These are phyloP conservation scores for Aspergillus affinis DNA, from an alignment of 495 filamentous ascomycete genomes.

Conservation along the genomic window DNA sequence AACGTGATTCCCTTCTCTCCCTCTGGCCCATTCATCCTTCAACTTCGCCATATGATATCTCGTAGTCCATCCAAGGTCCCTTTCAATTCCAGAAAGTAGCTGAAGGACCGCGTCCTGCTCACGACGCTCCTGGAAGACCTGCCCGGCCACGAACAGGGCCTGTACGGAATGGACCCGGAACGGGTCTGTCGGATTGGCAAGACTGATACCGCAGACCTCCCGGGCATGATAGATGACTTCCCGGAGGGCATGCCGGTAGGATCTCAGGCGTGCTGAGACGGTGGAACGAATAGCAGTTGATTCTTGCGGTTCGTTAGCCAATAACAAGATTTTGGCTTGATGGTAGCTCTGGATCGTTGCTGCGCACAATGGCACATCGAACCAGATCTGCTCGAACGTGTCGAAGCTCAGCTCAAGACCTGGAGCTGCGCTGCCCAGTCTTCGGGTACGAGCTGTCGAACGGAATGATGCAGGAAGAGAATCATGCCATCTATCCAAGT, in stretches of 20 bases:
- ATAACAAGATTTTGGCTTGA: constrained; percentile 19
- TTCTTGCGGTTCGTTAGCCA: constrained; percentile 26
- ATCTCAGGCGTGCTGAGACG: constrained; percentile 22
- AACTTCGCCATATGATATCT: constrained; percentile 22
- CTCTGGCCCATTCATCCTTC: constrained; percentile 53
- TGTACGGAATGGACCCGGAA: constrained; percentile 23
- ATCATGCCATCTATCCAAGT: constrained; percentile 19
- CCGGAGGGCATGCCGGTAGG: constrained; percentile 17
- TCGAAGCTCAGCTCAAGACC: background rate
- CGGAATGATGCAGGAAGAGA: constrained; percentile 16
- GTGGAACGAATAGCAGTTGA: constrained; percentile 28
- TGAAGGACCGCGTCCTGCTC: constrained; percentile 26
- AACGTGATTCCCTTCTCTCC: background rate
- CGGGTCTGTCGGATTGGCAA: constrained; percentile 21
- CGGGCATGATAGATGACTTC: constrained; percentile 19
- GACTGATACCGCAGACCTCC: constrained; percentile 25
- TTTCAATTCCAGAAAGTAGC: constrained; percentile 21
- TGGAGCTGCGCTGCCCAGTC: background rate
- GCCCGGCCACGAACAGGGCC: constrained; percentile 26
- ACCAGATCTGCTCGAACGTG: constrained; percentile 24
- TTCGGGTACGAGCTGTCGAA: constrained; percentile 10
- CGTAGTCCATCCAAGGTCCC: constrained; percentile 24
- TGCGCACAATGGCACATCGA: constrained; percentile 24
- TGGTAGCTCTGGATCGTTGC: constrained; percentile 28
- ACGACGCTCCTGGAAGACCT: constrained; percentile 18